Percentiles rank a stretch among this genome's conserved stretches.
Conservation (phyloP, 805 yeast species). For the Gaillardinia entomophila region DNA sequence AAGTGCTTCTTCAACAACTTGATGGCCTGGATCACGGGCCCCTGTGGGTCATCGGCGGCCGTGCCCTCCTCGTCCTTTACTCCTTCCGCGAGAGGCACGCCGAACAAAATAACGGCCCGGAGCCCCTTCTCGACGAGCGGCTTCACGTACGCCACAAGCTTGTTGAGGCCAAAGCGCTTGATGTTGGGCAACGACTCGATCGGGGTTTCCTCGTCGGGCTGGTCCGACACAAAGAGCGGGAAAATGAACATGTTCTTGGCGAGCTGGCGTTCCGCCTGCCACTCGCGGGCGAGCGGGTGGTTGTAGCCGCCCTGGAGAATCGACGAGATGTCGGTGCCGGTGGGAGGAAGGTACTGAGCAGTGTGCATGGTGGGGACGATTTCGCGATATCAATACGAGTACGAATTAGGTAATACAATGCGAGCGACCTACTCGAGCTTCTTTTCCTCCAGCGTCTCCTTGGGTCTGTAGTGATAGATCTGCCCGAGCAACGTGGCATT, state of each 20-base stretch:
- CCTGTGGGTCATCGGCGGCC: slow-evolving; percentile 92
- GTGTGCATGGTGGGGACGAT: slow-evolving; percentile 46
- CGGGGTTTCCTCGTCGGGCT: slow-evolving; percentile 68
- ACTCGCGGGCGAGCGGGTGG: slow-evolving; percentile 79
- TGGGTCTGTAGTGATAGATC: slow-evolving; percentile 16
- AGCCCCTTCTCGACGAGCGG: slow-evolving; percentile 76
- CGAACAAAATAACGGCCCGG: slow-evolving; percentile 81
- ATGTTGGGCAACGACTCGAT: slow-evolving; percentile 85
- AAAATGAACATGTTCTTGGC: slow-evolving; percentile 86
- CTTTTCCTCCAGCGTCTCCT: slow-evolving; percentile 1
- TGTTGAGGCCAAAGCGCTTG: slow-evolving; percentile 79
- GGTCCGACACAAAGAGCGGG: slow-evolving; percentile 82
- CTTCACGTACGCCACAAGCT: slow-evolving; percentile 64
- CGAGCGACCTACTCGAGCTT: not conserved
- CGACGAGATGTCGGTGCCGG: slow-evolving; percentile 61
- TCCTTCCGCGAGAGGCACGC: slow-evolving; percentile 76
- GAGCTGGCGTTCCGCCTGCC: slow-evolving; percentile 87
- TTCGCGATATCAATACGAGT: too few relatives aligned
- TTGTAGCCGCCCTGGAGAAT: slow-evolving; percentile 91
- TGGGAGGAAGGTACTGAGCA: slow-evolving; percentile 62
- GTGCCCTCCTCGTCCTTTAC: slow-evolving; percentile 79
- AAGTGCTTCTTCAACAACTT: slow-evolving; percentile 56
- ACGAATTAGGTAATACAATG: too few relatives aligned
- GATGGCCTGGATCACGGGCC: slow-evolving; percentile 85
- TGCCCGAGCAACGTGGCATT: slow-evolving; percentile 34